Base-by-base conservation (phyloP, 2,329 filamentous ascomycete species). In the Xylaria sp. region DNA sequence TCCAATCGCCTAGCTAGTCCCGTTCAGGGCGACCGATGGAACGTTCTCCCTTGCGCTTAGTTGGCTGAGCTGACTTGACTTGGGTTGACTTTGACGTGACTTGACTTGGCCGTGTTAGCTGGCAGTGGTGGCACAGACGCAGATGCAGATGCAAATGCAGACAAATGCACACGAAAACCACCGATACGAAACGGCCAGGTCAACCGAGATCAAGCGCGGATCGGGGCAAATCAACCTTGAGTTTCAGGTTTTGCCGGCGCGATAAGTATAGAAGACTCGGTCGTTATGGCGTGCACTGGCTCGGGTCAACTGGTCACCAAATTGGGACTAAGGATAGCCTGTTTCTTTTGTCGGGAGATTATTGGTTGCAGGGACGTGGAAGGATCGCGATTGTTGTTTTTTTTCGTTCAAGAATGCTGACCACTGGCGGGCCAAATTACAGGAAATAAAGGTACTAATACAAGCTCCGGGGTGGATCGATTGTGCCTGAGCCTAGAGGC, bases 301-400 rank as follows among this genome's bases (percentile, higher is more conserved):
- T 13, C 69, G 61, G 70, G 48, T n/a, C n/a, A n/a, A 72, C 55
- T 68, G 71, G 69, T 44, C 60, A 25, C 40, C 27, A 51, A 23
- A 37, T n/a, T 44, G 42, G 16, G 44, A 60, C n/a, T 60, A 25
- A 51, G 54, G 42, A 58, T 55, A 13, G 44, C 47, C 23, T n/a
- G 60, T 57, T 60, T 21, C n/a, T n/a, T 57, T 51, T 18, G 53
- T 29, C 21, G 65, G n/a, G 37, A 35, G 60, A 42, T 50, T 37
- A 65, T 68, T 72, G 62, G 69, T 37, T 66, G 64, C 23, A 51
- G 54, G 66, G 58, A 55, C 40, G 44, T 5, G 23, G 48, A 51
- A 70, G 57, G 47, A 55, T 60, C 65, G 55, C 61, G 59, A 44
- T 35, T 25, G 58, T 63, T 58, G 68, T 66, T 57, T 61, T 62